Percentiles rank a stretch among this genome's conserved stretches.
Conservation (phyloP, 2,329 filamentous ascomycete genomes). For the Verticillium tricorpus region DNA sequence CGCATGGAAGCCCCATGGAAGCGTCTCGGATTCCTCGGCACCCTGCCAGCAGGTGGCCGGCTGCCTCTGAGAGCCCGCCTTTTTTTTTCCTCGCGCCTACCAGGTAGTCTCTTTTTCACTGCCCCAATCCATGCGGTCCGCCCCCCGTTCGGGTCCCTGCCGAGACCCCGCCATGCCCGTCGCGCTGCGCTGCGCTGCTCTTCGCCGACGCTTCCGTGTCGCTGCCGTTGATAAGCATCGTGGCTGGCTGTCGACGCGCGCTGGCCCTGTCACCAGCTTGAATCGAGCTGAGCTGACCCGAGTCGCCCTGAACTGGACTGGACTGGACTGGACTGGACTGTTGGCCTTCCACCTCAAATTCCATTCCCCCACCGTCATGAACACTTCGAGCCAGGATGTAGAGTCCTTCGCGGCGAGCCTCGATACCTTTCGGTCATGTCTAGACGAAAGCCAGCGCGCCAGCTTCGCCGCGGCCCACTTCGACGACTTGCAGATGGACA, state of each 20-base stretch:
- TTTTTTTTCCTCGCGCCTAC: not conserved
- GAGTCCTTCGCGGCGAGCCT: constrained; percentile 4
- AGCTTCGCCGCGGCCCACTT: constrained; percentile 13
- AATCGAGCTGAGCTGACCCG: not conserved
- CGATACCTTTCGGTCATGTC: constrained; percentile 9
- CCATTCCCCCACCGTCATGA: not conserved
- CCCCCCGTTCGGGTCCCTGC: not conserved
- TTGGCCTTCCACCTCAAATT: not conserved
- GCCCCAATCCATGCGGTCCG: not conserved
- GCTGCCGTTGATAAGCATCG: not conserved
- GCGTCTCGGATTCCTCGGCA: not conserved
- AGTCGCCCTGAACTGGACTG: not conserved
- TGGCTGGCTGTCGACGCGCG: not conserved
- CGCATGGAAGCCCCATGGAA: not conserved
- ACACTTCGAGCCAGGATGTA: not conserved
- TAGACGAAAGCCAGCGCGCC: constrained; percentile 11
- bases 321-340: not conserved
- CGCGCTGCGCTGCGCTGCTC: not conserved
- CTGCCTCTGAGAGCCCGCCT: not conserved
- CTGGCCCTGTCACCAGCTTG: not conserved
- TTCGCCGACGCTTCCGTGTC: not conserved
- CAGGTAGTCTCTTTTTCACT: not conserved
- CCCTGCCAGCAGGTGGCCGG: no score
- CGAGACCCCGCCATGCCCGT: not conserved
- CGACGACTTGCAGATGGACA: constrained; percentile 15